These are phyloP conservation scores for Dinochytrium kinnereticum DNA, from an alignment of 371 early-diverging fungal species.

Conservation along the genomic window DNA sequence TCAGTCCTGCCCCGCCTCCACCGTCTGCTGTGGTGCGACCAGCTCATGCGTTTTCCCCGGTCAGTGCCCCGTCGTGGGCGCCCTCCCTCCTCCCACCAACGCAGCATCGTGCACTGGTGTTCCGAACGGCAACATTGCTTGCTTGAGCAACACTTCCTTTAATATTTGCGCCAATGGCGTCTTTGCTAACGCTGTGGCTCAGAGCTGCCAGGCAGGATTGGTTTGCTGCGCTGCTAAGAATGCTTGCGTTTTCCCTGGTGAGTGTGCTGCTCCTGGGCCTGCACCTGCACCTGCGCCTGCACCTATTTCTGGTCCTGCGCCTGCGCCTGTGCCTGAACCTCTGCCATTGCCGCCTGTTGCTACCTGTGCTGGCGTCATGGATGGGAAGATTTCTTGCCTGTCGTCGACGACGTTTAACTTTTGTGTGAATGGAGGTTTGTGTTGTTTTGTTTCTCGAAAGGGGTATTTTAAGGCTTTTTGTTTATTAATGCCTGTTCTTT, in stretches of 20 bases:
- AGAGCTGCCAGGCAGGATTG: constrained; percentile 20
- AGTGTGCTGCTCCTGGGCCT: not conserved
- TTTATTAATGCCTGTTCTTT: not conserved
- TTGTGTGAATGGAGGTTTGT: constrained; percentile 3
- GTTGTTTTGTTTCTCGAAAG: too few relatives aligned
- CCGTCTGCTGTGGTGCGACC: constrained; percentile 10
- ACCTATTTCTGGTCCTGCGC: not conserved
- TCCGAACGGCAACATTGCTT: constrained; percentile 18
- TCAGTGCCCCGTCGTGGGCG: not conserved
- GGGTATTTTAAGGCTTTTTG: too few relatives aligned
- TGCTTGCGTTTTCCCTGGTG: constrained; percentile 10
- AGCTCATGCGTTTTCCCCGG: constrained; percentile 20
- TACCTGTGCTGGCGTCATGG: constrained; percentile 8
- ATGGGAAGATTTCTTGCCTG: not conserved
- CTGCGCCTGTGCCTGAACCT: not conserved
- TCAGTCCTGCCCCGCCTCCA: not conserved
- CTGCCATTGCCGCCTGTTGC: not conserved
- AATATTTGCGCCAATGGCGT: constrained; percentile 9
- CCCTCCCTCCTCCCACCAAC: not conserved
- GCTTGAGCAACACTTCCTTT: constrained; percentile 4
- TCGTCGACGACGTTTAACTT: constrained; percentile 8
- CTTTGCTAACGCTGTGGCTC: not conserved
- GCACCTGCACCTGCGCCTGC: not conserved
- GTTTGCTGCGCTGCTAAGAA: constrained; percentile 8
- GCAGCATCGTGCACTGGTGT: constrained; percentile 22